A percentile compares a stretch with the other conserved stretches of the same genome.
phyloP scores from a whole-genome alignment of 768 basidiomycete genomes.

The Lentinula edodes region DNA sequence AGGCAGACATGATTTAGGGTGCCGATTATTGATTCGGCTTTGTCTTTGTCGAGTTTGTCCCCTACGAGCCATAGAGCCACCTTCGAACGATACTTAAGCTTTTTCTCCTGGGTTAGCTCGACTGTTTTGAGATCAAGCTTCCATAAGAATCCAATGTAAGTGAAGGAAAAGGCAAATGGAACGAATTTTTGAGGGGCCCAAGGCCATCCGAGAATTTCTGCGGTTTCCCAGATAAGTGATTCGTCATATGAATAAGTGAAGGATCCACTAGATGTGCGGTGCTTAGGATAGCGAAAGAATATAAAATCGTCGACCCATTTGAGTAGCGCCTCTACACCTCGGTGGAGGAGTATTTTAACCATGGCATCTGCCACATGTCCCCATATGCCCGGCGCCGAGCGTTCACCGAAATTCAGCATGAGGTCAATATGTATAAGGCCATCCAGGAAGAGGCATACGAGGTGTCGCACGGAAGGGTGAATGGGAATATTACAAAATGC shows the following conservation, averaged over 20 bases:
- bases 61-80: conserved; percentile 16
- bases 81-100: conserved; percentile 19
- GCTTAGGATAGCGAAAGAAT: conserved; percentile 17
- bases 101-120: conserved; percentile 23
- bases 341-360: conserved; percentile 14
- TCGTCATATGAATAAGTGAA: conserved; percentile 10
- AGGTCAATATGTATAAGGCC: conserved; percentile 22
- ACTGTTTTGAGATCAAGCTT: conserved; percentile 22
- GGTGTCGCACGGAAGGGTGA: conserved; percentile 18
- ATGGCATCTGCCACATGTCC: conserved; percentile 26
- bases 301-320: conserved; percentile 27
- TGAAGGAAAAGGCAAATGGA: conserved; percentile 16
- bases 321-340: conserved; percentile 11
- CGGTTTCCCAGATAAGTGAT: conserved; percentile 12
- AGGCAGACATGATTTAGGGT: conserved; percentile 31
- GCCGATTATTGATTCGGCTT: conserved; percentile 23
- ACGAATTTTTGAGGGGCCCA: conserved; percentile 15
- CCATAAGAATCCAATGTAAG: conserved; percentile 35
- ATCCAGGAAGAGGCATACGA: conserved; percentile 18
- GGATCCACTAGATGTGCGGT: background rate
- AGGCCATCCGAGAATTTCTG: conserved; percentile 16
- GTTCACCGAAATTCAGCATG: conserved; percentile 21
- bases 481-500: conserved; percentile 30
- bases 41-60: conserved; percentile 8
- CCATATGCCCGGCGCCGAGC: conserved; percentile 24